These are phyloP conservation scores for Stachybotrys elegans DNA, from an alignment of 2,329 filamentous ascomycete genomes.

Conservation along the genomic window DNA sequence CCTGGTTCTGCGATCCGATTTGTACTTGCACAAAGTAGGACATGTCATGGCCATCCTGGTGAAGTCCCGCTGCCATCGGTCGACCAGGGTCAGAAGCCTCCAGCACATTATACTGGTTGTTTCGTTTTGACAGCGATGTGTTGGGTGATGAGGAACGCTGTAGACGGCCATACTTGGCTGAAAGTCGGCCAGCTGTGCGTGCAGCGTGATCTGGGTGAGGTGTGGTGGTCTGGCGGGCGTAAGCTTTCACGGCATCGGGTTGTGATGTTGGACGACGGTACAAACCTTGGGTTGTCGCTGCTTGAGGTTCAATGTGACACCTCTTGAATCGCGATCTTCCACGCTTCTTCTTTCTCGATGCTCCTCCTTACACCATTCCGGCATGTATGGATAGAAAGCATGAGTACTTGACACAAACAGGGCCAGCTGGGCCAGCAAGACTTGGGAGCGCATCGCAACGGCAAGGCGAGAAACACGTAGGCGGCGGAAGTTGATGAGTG, in stretches of 20 bases:
- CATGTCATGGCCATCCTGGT: constrained; percentile 61
- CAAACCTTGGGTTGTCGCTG: constrained; percentile 29
- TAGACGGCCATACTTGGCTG: constrained; percentile 31
- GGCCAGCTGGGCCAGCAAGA: constrained; percentile 39
- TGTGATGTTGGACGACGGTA: constrained; percentile 3
- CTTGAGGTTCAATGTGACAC: constrained; percentile 36
- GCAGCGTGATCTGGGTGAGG: constrained; percentile 29
- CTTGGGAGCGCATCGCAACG: constrained; percentile 34
- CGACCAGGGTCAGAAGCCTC: constrained; percentile 39
- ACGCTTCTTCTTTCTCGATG: constrained; percentile 19
- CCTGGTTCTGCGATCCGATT: constrained; percentile 49
- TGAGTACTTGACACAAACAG: constrained; percentile 39
- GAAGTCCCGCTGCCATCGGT: constrained; percentile 47
- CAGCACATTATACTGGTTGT: constrained; percentile 43
- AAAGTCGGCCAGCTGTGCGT: constrained; percentile 31
- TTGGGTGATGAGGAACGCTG: constrained; percentile 8
- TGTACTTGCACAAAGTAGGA: constrained; percentile 58
- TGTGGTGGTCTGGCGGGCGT: constrained; percentile 21
- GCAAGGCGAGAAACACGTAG: constrained; percentile 5
- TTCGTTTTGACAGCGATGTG: constrained; percentile 26
- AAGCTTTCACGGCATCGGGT: not conserved
- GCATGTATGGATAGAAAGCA: constrained; percentile 44
- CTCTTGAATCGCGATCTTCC: constrained; percentile 10
- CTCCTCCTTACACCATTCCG: constrained; percentile 26
- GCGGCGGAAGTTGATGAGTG: not conserved